Base-by-base conservation (phyloP, 192 early-diverging fungal species). In the Mortierella claussenii region DNA sequence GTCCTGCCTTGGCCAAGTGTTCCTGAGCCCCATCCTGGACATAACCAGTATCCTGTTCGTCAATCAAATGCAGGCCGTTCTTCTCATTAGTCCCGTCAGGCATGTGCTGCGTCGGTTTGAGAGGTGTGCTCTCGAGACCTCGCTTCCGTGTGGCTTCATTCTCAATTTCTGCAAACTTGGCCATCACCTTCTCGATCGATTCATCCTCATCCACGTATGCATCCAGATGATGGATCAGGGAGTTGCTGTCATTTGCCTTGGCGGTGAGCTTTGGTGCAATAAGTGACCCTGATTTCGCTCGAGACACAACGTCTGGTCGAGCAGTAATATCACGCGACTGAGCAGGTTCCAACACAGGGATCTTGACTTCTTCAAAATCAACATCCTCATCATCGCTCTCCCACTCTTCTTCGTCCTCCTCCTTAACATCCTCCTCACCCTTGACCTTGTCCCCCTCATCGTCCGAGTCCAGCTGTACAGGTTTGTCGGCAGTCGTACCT, bases 291-390 rank as follows among this genome's bases (percentile, higher is more conserved):
- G 23, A 49, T 20, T 18, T 36, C 28, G 1, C 24, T 9, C 21
- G 9, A 26, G 47, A 49, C 3, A 24, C 4, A 17, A 26, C 21
- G 23, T 24, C 23, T 15, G 47, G 23, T 24, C n/a, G n/a, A 10
- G 37, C 37, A 40, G 7, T 40, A 10, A 40, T 40, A 40, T 7
- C 8, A 7, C 13, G 8, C 13, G 7, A 7, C 13, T 7, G 13
- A 13, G 37, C 13, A 13, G 37, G 37, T 13, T 40, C 37, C 37
- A 40, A 7, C 13, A 7, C 8, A 40, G 65, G 28, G 7, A 65
- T 32, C 24, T 57, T 70, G 52, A 84, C 87, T 11, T 87, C 82
- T 36, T 90, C 87, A 69, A 85, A 84, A 57, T 89, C 84, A 0
- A 55, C 17, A 40, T 86, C 85, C 2, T 85, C 82, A 9, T 75